Percentiles rank a stretch among this genome's conserved stretches.
phyloP scores from a whole-genome alignment of 306 rosid species.

The Malus asiatica region DNA sequence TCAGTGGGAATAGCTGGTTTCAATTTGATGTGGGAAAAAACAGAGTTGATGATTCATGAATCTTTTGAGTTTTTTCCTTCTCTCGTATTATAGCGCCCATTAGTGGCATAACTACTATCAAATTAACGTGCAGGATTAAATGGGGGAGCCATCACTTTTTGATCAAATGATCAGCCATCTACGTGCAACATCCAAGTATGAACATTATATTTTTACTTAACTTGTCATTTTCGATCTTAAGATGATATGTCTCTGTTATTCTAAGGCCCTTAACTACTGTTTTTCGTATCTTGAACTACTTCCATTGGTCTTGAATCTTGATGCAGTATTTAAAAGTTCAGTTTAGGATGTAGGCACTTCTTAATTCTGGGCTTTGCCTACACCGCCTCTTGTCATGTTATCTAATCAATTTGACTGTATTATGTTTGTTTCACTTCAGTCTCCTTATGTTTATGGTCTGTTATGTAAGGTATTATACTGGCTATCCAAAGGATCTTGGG shows the following conservation, averaged over 20 bases:
- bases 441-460: background rate
- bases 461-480: constrained; percentile 60
- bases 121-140: constrained; percentile 17
- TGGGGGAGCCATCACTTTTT: constrained; percentile 57
- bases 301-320: background rate
- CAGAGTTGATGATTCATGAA: no score
- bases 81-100: background rate
- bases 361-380: background rate
- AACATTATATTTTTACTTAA: background rate
- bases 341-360: background rate
- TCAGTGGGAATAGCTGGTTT: no score
- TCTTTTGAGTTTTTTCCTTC: no score
- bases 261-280: background rate
- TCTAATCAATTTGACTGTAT: background rate
- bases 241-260: background rate
- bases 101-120: background rate
- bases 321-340: background rate
- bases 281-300: background rate
- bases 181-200: constrained; percentile 78
- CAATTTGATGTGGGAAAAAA: no score
- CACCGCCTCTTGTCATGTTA: background rate
- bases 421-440: background rate
- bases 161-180: constrained; percentile 56
- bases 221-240: background rate
- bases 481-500: constrained; percentile 85